Evolutionary conservation across 768 basidiomycete species (phyloP), one percentile per base, ranked within the genome.

Genomic region (Bullera alba): DNA sequence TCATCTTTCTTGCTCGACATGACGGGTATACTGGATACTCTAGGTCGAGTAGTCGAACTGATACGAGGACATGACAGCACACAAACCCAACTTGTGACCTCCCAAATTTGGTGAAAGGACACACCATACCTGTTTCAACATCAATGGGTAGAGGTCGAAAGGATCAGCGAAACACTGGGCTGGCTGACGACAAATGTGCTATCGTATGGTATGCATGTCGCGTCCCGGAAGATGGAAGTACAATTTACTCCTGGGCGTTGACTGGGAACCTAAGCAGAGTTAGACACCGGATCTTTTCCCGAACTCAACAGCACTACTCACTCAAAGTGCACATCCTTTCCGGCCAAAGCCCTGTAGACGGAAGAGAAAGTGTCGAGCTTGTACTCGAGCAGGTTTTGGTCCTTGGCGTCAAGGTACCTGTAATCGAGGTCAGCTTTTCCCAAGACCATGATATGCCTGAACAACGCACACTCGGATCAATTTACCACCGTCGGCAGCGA

Each of bases 321-420:
- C 65, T 70, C 69, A 46, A 72, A 72, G 61, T 70, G 63, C 51
- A 95, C 92, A 58, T 96, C 92, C 80, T 95, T 96, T 73, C 92
- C 92, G 59, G 91, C 93, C 73, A 95, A 77, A 57, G 85, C 82
- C 34, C 63, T 86, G 81, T 95, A 96, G 58, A 97, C 88, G 35
- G 89, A 91, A 42, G 92, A 86, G 80, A 97, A 99, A 58, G 92
- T 93, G 78, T 99, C 95, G 65, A 97, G 81, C 82, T 99, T 99
- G 86, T 99, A 96, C 80, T 97, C 95, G 73, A 97, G 80, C 69
- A 89, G 87, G 74, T 91, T 97, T 50, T 90, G 83, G 73, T 99
- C 95, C 76, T 97, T 97, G 60, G 89, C 79, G 80, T 99, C 95
- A 61, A 99, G 85, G 80, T 91, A 85, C 62, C 93, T 97, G 73